Evolutionary conservation across 495 filamentous ascomycete genomes (phyloP).

Genomic region (Penicillium lividum): DNA sequence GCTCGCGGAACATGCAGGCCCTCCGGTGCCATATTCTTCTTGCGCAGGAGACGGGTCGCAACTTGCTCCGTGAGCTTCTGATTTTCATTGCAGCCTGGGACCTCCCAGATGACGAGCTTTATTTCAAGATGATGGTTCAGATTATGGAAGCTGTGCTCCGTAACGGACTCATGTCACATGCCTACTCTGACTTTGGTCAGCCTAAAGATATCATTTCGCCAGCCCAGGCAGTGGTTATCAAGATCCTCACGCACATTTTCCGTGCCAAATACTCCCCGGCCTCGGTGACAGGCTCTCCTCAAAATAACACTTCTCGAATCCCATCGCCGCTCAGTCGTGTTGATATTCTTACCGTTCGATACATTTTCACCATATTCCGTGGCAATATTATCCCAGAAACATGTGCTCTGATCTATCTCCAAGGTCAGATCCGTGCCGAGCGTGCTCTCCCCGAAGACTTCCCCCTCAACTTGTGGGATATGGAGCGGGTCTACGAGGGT

Average conservation of each 20-base stretch:
- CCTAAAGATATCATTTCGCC: conserved; percentile 95
- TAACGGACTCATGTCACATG: conserved; percentile 83
- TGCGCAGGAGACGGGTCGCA: conserved; percentile 81
- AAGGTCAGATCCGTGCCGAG: conserved; percentile 80
- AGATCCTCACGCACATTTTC: conserved; percentile 86
- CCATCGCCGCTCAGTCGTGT: conserved; percentile 48
- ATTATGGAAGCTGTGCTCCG: conserved; percentile 90
- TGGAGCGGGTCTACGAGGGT: conserved; percentile 88
- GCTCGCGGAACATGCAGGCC: conserved; percentile 76
- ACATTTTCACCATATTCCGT: conserved; percentile 88
- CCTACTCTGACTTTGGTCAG: conserved; percentile 86
- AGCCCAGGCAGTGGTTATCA: conserved; percentile 87
- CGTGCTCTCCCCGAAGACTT: conserved; percentile 74
- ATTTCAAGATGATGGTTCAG: conserved; percentile 93
- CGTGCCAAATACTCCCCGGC: conserved; percentile 63
- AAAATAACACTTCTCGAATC: conserved; percentile 36
- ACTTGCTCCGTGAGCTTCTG: conserved; percentile 82
- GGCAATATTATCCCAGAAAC: conserved; percentile 90
- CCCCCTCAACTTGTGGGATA: conserved; percentile 93
- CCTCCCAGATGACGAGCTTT: conserved; percentile 83
- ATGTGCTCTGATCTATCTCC: conserved; percentile 86
- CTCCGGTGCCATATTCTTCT: conserved; percentile 85
- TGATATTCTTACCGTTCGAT: conserved; percentile 74
- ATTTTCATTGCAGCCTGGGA: conserved; percentile 98
- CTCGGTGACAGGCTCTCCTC: conserved; percentile 45